Evolutionary conservation across 2,329 filamentous ascomycete species (phyloP), one percentile per base, ranked within the genome.

Genomic region (Annulohypoxylon truncatum): DNA sequence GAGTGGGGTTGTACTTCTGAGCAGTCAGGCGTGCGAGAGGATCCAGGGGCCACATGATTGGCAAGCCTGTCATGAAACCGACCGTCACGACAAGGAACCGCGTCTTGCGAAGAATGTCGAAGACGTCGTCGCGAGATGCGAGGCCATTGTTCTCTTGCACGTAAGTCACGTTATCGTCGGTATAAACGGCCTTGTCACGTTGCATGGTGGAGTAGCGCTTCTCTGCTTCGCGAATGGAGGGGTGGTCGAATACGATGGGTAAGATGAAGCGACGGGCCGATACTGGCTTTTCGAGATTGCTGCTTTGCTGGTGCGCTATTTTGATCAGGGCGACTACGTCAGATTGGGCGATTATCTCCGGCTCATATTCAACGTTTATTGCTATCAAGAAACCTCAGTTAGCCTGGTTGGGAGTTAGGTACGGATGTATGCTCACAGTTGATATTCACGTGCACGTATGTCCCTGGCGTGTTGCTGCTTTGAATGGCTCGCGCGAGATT

Each of bases 101-200:
- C 0, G 77, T 76, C 26, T 77, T 75, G 9, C 77, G 67, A 5
- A 80, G 70, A 0, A 72, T 69, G 33, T 78, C 73, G 10, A 79
- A 76, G 1, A 79, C 76, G 2, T 75, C 72, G 22, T 72, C 57
- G 2, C 79, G 72, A 12, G 72, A 72, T 5, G 71, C 46, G 4
- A 81, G 73, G 0, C 74, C 80, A 54, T 82, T 82, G 53, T 77
- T 78, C 33, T 76, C 72, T 4, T 77, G 73, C 2, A 82, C 66
- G 60, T 90, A 91, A 0, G 84, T 80, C 40, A 89, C 80, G 57
- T 90, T 90, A 68, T 87, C 85, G 0, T 89, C 89, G 0, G 90
- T 79, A 72, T 89, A 91, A 0, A 86, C 83, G 0, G 89, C 89
- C 51, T 87, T 83, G 1, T 84, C 82, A 5, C 89, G 82, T 66